Evolutionary conservation across 2,329 filamentous ascomycete genomes (phyloP), one percentile per base, ranked within the genome.

Genomic region (Amylocarpus encephaloides): DNA sequence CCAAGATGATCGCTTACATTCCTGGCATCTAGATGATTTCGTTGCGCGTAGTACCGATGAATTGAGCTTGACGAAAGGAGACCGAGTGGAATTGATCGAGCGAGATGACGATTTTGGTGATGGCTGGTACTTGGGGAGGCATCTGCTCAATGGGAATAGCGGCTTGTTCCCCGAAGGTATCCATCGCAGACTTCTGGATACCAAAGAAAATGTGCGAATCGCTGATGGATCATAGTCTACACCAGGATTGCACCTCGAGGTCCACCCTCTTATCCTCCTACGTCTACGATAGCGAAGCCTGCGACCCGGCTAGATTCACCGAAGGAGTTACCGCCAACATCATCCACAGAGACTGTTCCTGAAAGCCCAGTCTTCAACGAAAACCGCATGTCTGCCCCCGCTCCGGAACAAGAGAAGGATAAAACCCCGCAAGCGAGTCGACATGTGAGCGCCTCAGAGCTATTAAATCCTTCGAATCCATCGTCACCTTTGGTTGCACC

Each of bases 31-130:
- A 95, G 89, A 98, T 71, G 90, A 96, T 70, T 97, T 98, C 68
- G 75, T 83, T 60, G 91, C 92, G 51, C 83, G 93, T 59, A 94
- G 90, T 68, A 86, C 88, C 51, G 93, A 98, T 71, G 93, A 98
- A 75, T 77, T 98, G 64, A 94, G 82, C 61, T 76, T 98, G 58
- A 75, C 81, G 49, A 94, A 94, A 65, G 91, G 87, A 61, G 87
- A 93, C 63, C 82, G 86, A 56, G 85, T 94, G 54, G 85, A 92
- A 71, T 72, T 94, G 55, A 80, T 92, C 57, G 88, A 93, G 70
- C 79, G 87, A 62, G 88, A 93, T 66, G 88, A 93, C 67, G 88
- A 93, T 66, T 94, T 93, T 67, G 86, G 86, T 54, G 88, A 94
- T 68, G 88, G 88, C 48, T 91, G 86, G 88, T 94, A 87, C 66